Conservation (phyloP, 768 basidiomycete genomes). For the Hemileccinum impolitum region DNA sequence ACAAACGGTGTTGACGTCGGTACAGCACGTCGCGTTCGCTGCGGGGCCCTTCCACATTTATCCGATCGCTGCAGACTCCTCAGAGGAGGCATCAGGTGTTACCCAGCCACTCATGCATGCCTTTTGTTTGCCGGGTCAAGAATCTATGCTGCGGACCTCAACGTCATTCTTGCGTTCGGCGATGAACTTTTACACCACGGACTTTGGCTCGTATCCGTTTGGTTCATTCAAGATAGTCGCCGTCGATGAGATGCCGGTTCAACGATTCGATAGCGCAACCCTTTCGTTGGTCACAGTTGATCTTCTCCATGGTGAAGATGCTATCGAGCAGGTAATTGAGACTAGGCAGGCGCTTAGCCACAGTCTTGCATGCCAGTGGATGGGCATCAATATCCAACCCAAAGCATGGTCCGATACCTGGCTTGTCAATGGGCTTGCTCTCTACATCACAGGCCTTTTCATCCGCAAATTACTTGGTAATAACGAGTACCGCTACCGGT, state of each 20-base stretch:
- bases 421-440: slow-evolving; percentile 92
- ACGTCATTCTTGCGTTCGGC: slow-evolving; percentile 78
- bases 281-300: slow-evolving; percentile 77
- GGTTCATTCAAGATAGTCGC: slow-evolving; percentile 92
- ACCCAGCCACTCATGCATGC: slow-evolving; percentile 80
- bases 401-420: slow-evolving; percentile 93
- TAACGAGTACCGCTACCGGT: slow-evolving; percentile 93
- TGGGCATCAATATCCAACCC: slow-evolving; percentile 93
- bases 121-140: slow-evolving; percentile 90
- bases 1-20: slow-evolving; percentile 82
- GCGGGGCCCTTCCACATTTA: slow-evolving; percentile 90
- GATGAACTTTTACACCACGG: slow-evolving; percentile 88
- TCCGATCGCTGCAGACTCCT: slow-evolving; percentile 60
- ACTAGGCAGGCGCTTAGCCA: slow-evolving; percentile 83
- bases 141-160: slow-evolving; percentile 64
- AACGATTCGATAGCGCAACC: slow-evolving; percentile 83
- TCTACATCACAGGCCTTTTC: slow-evolving; percentile 88
- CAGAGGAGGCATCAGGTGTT: slow-evolving; percentile 59
- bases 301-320: slow-evolving; percentile 80
- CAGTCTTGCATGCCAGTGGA: slow-evolving; percentile 93
- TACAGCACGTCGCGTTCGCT: slow-evolving; percentile 95
- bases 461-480: slow-evolving; percentile 85
- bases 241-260: slow-evolving; percentile 81
- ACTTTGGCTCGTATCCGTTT: slow-evolving; percentile 96
- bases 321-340: slow-evolving; percentile 92